Base-by-base conservation (phyloP, 2,329 filamentous ascomycete genomes). In the Cytospora paraplurivora region DNA sequence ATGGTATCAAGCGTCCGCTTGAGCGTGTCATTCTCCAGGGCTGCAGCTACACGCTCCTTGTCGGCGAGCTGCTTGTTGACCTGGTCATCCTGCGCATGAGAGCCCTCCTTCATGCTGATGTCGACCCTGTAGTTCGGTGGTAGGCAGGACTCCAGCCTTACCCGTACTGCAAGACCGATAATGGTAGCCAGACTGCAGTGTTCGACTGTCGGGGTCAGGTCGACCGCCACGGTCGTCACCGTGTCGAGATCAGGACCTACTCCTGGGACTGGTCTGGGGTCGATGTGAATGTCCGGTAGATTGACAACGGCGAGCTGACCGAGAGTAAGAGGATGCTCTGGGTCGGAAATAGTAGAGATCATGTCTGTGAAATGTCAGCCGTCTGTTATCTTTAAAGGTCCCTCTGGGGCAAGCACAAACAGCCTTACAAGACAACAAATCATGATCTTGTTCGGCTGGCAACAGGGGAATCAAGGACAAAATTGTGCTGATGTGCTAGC, bases 141-240 rank as follows among this genome's bases (percentile, higher is more conserved):
- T 63, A 99, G 82, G 12, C 91, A 90, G 75, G 96, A 90, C 78
- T 98, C 93, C 32, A 99, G 83, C 32, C 95, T 87, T 50, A 97
- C 93, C 52, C 95, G 87, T 27, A 99, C 92, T 15, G 93, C 95
- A 17, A 99, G 83, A 0, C 95, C 95, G 71, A 99, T 97, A 65
- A 99, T 93, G 0, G 95, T 99, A 37, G 95, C 95, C 49, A 99
- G 85, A 57, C 92, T 96, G 80, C 95, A 99, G 77, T 98, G 95
- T 17, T 94, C 96, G 72, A 98, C 95, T 33, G 95, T 99, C 11
- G 95, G 95, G 12, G 95, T 99, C 69, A 99, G 89, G 71, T 96
- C 86, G 51, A 99, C 92, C 3, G 89, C 84, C 41, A 98, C 92
- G 47, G 81, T 88, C 78, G 81, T 93, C 79, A 84, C 85, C 73